Conservation (phyloP, 2,329 filamentous ascomycete species). For the Trichophyton verrucosum region DNA sequence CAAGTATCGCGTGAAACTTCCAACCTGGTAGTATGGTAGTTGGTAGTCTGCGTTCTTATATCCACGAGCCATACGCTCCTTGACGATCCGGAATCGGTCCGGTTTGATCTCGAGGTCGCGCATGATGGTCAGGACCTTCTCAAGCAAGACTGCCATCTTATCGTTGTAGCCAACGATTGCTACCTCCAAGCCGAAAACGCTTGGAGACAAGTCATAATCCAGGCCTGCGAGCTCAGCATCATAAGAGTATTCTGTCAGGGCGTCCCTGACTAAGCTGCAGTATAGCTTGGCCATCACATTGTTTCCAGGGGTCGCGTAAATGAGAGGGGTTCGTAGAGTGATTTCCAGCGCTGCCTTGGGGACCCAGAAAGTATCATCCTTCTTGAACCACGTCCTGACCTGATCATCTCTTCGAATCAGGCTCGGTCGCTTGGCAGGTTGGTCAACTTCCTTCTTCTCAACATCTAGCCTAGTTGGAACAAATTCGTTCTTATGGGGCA, state of each 20-base stretch:
- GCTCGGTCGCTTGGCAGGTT: conserved; percentile 60
- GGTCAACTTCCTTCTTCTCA: conserved; percentile 78
- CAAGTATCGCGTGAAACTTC: conserved; percentile 70
- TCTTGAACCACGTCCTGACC: conserved; percentile 89
- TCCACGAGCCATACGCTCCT: conserved; percentile 63
- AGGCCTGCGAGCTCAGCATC: conserved; percentile 88
- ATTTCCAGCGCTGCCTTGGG: conserved; percentile 83
- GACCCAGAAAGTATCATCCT: conserved; percentile 97
- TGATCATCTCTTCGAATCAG: conserved; percentile 73
- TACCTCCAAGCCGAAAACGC: conserved; percentile 61
- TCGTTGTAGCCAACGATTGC: conserved; percentile 88
- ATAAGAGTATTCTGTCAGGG: conserved; percentile 84
- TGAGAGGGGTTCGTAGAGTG: conserved; percentile 64
- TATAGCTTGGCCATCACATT: conserved; percentile 68
- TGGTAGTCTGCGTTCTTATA: conserved; percentile 81
- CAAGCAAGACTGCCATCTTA: conserved; percentile 78
- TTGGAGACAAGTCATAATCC: conserved; percentile 64
- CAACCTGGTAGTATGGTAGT: conserved; percentile 80
- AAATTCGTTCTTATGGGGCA: conserved; percentile 91
- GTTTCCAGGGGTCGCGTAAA: conserved; percentile 66
- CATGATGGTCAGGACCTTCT: conserved; percentile 77
- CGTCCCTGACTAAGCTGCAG: conserved; percentile 75
- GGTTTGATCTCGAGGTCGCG: conserved; percentile 69
- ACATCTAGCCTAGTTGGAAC: conserved; percentile 88
- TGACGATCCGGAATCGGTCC: conserved; percentile 84